A percentile compares a stretch with the other conserved stretches of the same genome.
These are phyloP conservation scores for Aspergillus pseudotamarii DNA, from an alignment of 2,329 filamentous ascomycete species.

Conservation along the genomic window DNA sequence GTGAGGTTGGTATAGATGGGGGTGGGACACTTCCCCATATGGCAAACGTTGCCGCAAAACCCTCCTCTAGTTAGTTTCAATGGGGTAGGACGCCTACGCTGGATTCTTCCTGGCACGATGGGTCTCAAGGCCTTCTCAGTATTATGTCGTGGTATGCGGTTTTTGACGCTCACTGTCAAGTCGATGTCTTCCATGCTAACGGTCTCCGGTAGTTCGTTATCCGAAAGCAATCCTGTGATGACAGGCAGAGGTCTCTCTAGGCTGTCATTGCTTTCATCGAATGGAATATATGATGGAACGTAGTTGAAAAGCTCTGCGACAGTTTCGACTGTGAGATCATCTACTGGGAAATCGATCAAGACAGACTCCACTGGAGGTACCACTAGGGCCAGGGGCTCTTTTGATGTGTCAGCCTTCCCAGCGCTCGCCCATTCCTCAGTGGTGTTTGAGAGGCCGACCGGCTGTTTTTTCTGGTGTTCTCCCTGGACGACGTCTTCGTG, in stretches of 20 bases:
- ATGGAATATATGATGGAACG: conserved; percentile 2
- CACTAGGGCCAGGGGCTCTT: background rate
- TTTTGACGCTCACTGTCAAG: conserved; percentile 1
- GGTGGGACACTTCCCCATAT: background rate
- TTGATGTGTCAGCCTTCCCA: background rate
- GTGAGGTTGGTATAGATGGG: background rate
- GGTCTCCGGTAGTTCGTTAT: background rate
- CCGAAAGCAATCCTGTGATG: background rate
- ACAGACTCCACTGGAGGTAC: background rate
- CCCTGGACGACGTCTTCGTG: background rate
- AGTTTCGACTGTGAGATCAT: background rate
- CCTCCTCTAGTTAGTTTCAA: background rate
- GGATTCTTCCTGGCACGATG: background rate
- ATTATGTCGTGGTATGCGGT: background rate
- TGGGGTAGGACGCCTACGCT: background rate
- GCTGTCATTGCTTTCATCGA: background rate
- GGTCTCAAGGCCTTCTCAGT: background rate
- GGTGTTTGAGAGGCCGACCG: background rate
- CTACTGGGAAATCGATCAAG: background rate
- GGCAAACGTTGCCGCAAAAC: background rate
- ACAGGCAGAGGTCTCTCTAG: background rate
- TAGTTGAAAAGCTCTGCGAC: background rate
- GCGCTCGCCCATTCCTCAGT: background rate
- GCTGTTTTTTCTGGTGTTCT: background rate
- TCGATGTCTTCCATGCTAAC: conserved; percentile 11